Base-by-base conservation (phyloP, 2,329 filamentous ascomycete species). In the Dactylellina leptospora region DNA sequence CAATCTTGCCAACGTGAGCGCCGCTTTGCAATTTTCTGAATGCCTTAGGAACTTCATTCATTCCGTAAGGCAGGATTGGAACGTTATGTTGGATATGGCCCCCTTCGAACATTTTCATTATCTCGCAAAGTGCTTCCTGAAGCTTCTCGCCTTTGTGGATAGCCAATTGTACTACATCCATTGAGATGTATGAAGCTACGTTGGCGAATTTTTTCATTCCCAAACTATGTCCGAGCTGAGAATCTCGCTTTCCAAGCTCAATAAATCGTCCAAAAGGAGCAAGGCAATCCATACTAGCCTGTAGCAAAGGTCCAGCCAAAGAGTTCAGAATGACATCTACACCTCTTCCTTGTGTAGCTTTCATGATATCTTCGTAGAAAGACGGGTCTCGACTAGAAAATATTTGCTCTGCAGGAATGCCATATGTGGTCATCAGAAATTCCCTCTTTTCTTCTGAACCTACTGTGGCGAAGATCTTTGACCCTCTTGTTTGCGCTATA, bases 281-380 rank as follows among this genome's bases (percentile, higher is more conserved):
- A 2, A 85, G 76, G 48, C 81, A 83, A 4, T 78, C 66, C 81
- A 81, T 84, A 0, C 80, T 81, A 0, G 79, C 78, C 16, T 81
- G 81, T 0, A 84, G 75, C 0, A 80, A 73, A 13, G 82, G 80
- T 0, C 81, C 82, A 0, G 81, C 78, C 0, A 84, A 77, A 0
- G 80, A 82, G 75, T 83, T 83, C 59, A 83, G 83, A 1, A 84
- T 77, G 3, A 84, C 63, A 48, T 84, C 81, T 0, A 83, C 79
- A n/a, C 81, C 79, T 2, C 66, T 56, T 5, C 77, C 74, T 33
- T 33, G 30, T 0, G 81, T 83, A 3, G 72, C 74, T 16, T 77
- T 54, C 0, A 77, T 69, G 27, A 78, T 73, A 38, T 83, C 71
- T 2, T 74, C 59, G 0, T 75, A 72, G 9, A 80, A 78, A 18